A percentile compares a stretch with the other conserved stretches of the same genome.
Evolutionary conservation across 2,329 filamentous ascomycete species (phyloP).

Genomic region (Malbranchea cinnamomea): DNA sequence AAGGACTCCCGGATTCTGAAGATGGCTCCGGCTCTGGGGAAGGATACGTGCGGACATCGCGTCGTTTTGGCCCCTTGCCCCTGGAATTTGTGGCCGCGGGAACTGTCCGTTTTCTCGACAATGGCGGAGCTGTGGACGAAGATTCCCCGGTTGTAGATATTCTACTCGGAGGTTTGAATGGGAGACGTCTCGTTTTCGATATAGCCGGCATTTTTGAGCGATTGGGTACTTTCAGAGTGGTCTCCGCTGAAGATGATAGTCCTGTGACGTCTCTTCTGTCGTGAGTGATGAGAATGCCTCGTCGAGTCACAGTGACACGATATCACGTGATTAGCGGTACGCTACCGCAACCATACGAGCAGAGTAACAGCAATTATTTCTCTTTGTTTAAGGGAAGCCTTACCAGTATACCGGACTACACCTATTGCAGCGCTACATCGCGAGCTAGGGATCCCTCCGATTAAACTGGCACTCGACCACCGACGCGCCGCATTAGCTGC

Average conservation of each 20-base stretch:
- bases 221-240: too few species aligned
- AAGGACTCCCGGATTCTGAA: constrained; percentile 4
- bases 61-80: too few species aligned
- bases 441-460: constrained; percentile 7
- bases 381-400: constrained; percentile 2
- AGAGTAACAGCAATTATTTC: too few species aligned
- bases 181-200: constrained; percentile 24
- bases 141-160: constrained; percentile 15
- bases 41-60: too few species aligned
- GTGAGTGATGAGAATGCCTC: too few species aligned
- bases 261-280: too few species aligned
- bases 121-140: constrained; percentile 11
- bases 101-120: constrained; percentile 10
- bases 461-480: constrained; percentile 8
- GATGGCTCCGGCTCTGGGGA: too few species aligned
- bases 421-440: constrained; percentile 5
- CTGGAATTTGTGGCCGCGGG: constrained; percentile 12
- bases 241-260: too few species aligned
- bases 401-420: constrained; percentile 8
- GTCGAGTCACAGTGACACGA: too few species aligned
- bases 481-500: constrained; percentile 7
- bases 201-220: constrained; percentile 14
- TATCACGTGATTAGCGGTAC: too few species aligned
- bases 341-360: too few species aligned
- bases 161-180: constrained; percentile 31